Base-by-base conservation (phyloP, 1,139 yeast species). In the Yamadazyma membranifaciens region DNA sequence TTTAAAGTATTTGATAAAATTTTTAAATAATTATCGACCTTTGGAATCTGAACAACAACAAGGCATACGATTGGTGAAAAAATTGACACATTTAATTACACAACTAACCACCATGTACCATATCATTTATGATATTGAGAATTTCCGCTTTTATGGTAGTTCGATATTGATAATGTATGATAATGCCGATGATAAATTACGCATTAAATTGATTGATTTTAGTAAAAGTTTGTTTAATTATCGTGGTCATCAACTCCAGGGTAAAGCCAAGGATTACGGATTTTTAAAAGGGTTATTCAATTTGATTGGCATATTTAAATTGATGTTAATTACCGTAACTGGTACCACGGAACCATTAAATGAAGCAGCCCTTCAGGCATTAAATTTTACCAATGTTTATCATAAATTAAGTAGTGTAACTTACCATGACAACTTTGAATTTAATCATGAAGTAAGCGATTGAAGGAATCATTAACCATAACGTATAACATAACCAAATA, bases 101-200 rank as follows among this genome's bases (percentile, higher is more conserved):
- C 7, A 20, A 20, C 7, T 20, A 7, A 20, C 24, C 24, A 20
- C 24, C 24, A 20, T 20, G 24, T 20, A 20, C 24, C 24, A 56
- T 2, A 78, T 84, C 12, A 77, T 89, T 44, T 54, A 61, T 11
- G 63, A 69, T 29, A 69, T 92, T 42, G 67, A 69, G 9, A 92
- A 95, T n/a, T 94, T 89, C 62, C 71, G 99, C 46, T 75, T 94
- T 60, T 94, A 92, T 60, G 99, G 98, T 0, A 84, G 96, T 2
- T 86, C 95, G 27, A 69, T 94, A 42, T 69, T 94, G 48, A 70
- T 94, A 50, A 87, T 92, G 82, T 91, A 91, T 60, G 33, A 31
- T 15, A 29, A 36, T 36, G 3, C 3, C 3, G 38, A 50, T n/a
- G 37, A 41, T 9, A 43, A 47, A 11, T 81, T 59, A 59, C 75